These are phyloP conservation scores for Coniochaeta sp. DNA, from an alignment of 2,329 filamentous ascomycete species.

Conservation along the genomic window DNA sequence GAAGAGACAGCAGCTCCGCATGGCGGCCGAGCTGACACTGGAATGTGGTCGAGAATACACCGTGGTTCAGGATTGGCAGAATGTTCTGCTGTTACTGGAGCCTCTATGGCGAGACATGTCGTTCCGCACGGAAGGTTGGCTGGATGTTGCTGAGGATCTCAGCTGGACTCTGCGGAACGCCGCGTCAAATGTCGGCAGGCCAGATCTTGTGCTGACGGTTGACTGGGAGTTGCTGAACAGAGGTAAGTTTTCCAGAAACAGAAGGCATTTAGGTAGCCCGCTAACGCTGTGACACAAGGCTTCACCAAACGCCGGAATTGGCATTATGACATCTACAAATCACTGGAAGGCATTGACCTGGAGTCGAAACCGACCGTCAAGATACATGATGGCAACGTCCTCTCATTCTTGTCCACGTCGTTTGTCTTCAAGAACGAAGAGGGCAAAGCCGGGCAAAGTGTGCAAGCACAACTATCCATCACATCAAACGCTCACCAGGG, in stretches of 20 bases:
- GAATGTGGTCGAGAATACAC: slow-evolving; percentile 51
- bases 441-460: slow-evolving; percentile 54
- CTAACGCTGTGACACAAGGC: slow-evolving; percentile 25
- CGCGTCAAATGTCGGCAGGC: slow-evolving; percentile 43
- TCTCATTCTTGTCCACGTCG: slow-evolving; percentile 23
- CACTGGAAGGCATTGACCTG: slow-evolving; percentile 41
- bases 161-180: slow-evolving; percentile 54
- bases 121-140: slow-evolving; percentile 54
- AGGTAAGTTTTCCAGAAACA: no score
- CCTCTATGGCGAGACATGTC: slow-evolving; percentile 51
- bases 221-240: slow-evolving; percentile 59
- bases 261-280: no score
- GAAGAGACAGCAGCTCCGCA: slow-evolving; percentile 43
- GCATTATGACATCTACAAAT: slow-evolving; percentile 54
- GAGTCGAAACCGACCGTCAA: slow-evolving; percentile 41
- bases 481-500: slow-evolving; percentile 47
- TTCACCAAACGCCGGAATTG: slow-evolving; percentile 49
- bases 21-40: slow-evolving; percentile 49
- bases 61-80: slow-evolving; percentile 42
- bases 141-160: slow-evolving; percentile 51
- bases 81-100: slow-evolving; percentile 44
- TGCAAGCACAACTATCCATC: slow-evolving; percentile 50
- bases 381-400: slow-evolving; percentile 35
- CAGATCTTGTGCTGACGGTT: slow-evolving; percentile 50
- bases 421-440: slow-evolving; percentile 54